phyloP scores from a whole-genome alignment of 108 stramenopile genomes.

The Pseudonitzschia multiseries region DNA sequence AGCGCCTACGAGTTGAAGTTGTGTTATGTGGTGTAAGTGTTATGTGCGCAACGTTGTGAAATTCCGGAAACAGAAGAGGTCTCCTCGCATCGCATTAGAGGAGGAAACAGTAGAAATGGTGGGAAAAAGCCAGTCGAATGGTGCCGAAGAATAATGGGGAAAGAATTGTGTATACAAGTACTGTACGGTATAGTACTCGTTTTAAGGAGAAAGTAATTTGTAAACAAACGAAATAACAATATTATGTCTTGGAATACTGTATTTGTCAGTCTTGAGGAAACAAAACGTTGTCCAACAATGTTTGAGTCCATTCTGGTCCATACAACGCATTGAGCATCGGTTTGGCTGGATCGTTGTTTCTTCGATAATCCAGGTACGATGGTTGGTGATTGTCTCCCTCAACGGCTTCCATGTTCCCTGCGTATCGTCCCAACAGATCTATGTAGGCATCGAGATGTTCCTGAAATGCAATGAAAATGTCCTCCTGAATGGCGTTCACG shows the following conservation, averaged over 20 bases:
- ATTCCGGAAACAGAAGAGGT: no score
- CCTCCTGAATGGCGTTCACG: constrained; percentile 45
- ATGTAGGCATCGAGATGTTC: constrained; percentile 75
- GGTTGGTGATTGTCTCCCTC: constrained; percentile 32
- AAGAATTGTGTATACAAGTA: no score
- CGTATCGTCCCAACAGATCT: constrained; percentile 24
- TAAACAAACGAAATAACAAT: no score
- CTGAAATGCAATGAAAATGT: constrained; percentile 52
- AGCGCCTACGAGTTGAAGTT: neutral
- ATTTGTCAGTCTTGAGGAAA: constrained; percentile 45
- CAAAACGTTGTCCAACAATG: constrained; percentile 60
- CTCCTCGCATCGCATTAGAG: no score
- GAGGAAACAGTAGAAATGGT: no score
- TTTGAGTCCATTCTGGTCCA: constrained; percentile 74
- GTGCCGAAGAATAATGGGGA: no score
- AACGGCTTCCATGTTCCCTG: constrained; percentile 15
- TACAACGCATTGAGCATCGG: constrained; percentile 80
- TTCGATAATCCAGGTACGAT: constrained; percentile 65
- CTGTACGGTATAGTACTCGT: no score
- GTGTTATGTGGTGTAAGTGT: neutral
- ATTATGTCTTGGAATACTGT: no score
- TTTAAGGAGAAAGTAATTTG: no score
- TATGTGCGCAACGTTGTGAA: neutral
- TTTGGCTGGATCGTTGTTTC: constrained; percentile 79
- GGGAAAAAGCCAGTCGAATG: no score